Percentiles rank a stretch among this genome's conserved stretches.
phyloP scores from a whole-genome alignment of 495 filamentous ascomycete genomes.

The Talaromyces adpressus region DNA sequence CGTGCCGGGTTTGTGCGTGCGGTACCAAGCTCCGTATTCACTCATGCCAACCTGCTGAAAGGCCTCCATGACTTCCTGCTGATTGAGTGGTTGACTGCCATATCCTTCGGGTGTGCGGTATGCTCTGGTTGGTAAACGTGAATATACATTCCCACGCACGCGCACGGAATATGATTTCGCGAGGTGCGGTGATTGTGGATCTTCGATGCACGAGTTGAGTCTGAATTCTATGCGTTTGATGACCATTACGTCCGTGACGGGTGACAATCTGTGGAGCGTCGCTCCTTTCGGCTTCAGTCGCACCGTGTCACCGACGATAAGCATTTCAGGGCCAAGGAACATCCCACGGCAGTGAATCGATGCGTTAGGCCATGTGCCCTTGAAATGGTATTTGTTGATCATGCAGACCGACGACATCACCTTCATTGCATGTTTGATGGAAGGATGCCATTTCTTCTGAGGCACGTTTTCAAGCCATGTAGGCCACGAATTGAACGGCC shows the following conservation, averaged over 20 bases:
- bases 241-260: constrained; percentile 45
- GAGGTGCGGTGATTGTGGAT: constrained; percentile 30
- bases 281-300: constrained; percentile 36
- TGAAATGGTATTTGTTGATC: constrained; percentile 41
- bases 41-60: constrained; percentile 36
- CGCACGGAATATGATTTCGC: constrained; percentile 34
- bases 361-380: constrained; percentile 47
- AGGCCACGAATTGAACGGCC: constrained; percentile 47
- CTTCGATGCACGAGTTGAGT: constrained; percentile 37
- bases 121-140: constrained; percentile 24
- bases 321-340: constrained; percentile 49
- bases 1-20: constrained; percentile 26
- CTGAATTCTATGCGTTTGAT: constrained; percentile 42
- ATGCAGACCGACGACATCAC: constrained; percentile 46
- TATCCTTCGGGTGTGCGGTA: constrained; percentile 15
- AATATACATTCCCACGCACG: constrained; percentile 45
- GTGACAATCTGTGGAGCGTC: constrained; percentile 1
- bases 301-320: constrained; percentile 45
- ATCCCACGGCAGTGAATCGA: constrained; percentile 44
- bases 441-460: constrained; percentile 40
- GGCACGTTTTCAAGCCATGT: constrained; percentile 33
- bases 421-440: constrained; percentile 47
- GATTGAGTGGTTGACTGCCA: constrained; percentile 20
- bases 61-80: constrained; percentile 21
- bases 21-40: constrained; percentile 43